Conservation (phyloP, 768 basidiomycete genomes). For the Hygrocybe punicea region DNA sequence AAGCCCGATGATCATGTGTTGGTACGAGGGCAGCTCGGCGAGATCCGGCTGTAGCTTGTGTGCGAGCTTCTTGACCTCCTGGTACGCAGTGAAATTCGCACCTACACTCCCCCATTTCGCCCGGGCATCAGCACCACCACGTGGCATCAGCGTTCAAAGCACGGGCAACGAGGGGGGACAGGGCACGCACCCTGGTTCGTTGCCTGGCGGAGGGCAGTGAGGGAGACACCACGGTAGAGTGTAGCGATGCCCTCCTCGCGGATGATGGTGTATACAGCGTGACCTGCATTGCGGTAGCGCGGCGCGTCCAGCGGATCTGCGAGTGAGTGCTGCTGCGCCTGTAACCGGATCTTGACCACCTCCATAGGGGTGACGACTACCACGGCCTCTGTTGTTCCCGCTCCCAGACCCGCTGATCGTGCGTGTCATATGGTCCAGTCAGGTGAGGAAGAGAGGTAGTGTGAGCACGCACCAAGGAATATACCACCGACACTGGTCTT, state of each 20-base stretch:
- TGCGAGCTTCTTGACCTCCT: slow-evolving; percentile 87
- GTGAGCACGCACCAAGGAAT: slow-evolving; percentile 67
- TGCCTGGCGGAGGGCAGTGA: slow-evolving; percentile 93
- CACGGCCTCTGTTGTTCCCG: slow-evolving; percentile 94
- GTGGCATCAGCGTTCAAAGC: neutral
- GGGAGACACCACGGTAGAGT: slow-evolving; percentile 87
- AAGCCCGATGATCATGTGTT: slow-evolving; percentile 92
- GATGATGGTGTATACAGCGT: slow-evolving; percentile 92
- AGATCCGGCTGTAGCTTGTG: slow-evolving; percentile 75
- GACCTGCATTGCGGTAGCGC: slow-evolving; percentile 92
- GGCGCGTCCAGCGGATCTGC: slow-evolving; percentile 93
- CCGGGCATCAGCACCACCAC: neutral
- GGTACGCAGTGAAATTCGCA: slow-evolving; percentile 97
- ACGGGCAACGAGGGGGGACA: neutral
- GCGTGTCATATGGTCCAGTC: neutral
- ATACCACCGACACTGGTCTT: slow-evolving; percentile 75
- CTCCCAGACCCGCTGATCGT: slow-evolving; percentile 79
- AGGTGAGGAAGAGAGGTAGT: neutral
- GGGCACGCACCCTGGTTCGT: slow-evolving; percentile 81
- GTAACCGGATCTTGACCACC: slow-evolving; percentile 96
- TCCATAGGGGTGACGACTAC: slow-evolving; percentile 98
- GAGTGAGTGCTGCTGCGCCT: slow-evolving; percentile 95
- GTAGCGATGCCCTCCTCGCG: slow-evolving; percentile 84
- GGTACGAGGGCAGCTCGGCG: slow-evolving; percentile 82
- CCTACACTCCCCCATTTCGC: slow-evolving; percentile 41